These are phyloP conservation scores for Suillus brevipes DNA, from an alignment of 768 basidiomycete species.

Conservation along the genomic window DNA sequence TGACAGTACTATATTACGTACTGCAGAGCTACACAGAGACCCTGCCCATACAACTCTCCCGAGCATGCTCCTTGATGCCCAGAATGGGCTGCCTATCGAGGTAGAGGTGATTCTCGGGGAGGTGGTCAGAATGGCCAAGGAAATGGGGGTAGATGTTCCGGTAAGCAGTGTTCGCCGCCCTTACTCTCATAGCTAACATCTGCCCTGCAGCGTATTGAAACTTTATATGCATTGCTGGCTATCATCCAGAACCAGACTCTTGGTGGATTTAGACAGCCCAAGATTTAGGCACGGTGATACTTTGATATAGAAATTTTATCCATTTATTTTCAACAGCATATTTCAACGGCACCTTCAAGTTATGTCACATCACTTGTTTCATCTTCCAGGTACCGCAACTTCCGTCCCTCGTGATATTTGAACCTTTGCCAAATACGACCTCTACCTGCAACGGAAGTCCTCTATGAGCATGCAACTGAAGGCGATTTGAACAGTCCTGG, in stretches of 20 bases:
- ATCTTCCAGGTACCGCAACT: constrained; percentile 18
- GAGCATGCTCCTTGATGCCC: constrained; percentile 57
- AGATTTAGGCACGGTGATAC: neutral
- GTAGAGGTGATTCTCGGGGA: constrained; percentile 68
- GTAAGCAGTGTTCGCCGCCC: constrained; percentile 36
- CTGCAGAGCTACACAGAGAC: constrained; percentile 37
- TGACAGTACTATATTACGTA: constrained; percentile 39
- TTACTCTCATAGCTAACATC: neutral
- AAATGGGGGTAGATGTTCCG: constrained; percentile 46
- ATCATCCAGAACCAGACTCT: constrained; percentile 65
- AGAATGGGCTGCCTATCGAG: constrained; percentile 58
- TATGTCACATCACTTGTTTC: neutral
- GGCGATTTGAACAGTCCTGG: constrained; percentile 19
- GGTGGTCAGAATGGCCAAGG: constrained; percentile 53
- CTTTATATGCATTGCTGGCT: constrained; percentile 55
- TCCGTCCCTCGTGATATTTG: constrained; percentile 16
- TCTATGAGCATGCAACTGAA: constrained; percentile 45
- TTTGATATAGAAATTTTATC: neutral
- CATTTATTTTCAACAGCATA: neutral
- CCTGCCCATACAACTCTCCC: constrained; percentile 50
- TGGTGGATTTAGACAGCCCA: constrained; percentile 26
- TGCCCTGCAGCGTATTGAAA: constrained; percentile 53
- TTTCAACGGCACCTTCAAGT: neutral
- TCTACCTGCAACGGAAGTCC: constrained; percentile 54
- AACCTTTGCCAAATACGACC: constrained; percentile 59